Percentiles rank a stretch among this genome's conserved stretches.
Conservation (phyloP, 306 rosid genomes). For the Pterocarpus santalinus region DNA sequence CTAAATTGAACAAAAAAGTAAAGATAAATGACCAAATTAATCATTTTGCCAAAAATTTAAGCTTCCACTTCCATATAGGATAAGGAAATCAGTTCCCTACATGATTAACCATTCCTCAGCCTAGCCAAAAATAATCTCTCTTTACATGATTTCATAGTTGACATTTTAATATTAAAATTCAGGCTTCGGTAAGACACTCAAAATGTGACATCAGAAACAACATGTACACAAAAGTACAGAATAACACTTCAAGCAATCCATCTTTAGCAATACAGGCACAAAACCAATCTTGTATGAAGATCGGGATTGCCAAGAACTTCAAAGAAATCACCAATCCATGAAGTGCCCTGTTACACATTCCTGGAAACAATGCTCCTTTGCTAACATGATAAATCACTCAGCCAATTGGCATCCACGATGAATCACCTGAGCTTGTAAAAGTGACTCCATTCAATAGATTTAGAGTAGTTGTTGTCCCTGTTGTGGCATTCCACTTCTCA, state of each 20-base stretch:
- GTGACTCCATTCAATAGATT: slow-evolving; percentile 10
- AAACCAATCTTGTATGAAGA: slow-evolving; percentile 37
- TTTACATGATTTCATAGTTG: slow-evolving; percentile 7
- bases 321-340: slow-evolving; percentile 43
- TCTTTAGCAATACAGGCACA: slow-evolving; percentile 32
- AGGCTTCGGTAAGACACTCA: slow-evolving; percentile 40
- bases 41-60: background rate
- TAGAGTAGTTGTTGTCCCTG: slow-evolving; percentile 54
- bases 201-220: slow-evolving; percentile 39
- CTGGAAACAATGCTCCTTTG: slow-evolving; percentile 26
- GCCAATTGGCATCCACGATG: slow-evolving; percentile 27
- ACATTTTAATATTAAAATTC: slow-evolving; percentile 26
- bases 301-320: slow-evolving; percentile 42
- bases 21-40: background rate
- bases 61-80: slow-evolving; percentile 37
- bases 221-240: slow-evolving; percentile 24
- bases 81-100: slow-evolving; percentile 36
- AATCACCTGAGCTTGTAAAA: slow-evolving; percentile 45
- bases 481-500: slow-evolving; percentile 89
- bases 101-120: slow-evolving; percentile 23
- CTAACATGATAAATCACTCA: slow-evolving; percentile 38
- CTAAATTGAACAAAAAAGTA: no score
- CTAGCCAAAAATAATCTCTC: slow-evolving; percentile 13
- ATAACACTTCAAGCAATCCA: slow-evolving; percentile 46
- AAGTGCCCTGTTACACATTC: slow-evolving; percentile 32